Conservation (phyloP, 164 flowering plant species). For the Cinnamomum chago region DNA sequence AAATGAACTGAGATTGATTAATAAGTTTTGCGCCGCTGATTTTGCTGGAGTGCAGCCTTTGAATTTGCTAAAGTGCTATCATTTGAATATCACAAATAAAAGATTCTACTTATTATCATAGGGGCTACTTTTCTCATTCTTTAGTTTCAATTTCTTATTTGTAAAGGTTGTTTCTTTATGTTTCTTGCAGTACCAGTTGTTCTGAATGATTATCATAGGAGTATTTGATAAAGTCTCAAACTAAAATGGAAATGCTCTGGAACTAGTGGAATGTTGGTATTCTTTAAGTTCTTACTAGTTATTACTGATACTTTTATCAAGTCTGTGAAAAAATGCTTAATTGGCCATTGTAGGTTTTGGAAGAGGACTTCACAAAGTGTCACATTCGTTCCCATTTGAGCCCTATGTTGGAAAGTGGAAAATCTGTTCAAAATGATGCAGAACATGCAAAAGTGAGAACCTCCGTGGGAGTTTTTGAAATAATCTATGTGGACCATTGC, state of each 20-base stretch:
- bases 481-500: neutral
- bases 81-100: neutral
- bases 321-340: neutral
- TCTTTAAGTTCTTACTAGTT: neutral
- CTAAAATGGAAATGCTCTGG: neutral
- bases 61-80: neutral
- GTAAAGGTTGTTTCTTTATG: neutral
- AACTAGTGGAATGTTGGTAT: neutral
- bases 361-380: constrained; percentile 86
- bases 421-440: constrained; percentile 19
- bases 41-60: neutral
- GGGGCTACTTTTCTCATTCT: neutral
- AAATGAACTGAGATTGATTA: too few species aligned
- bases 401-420: constrained; percentile 34
- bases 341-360: constrained; percentile 55
- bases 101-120: too few species aligned
- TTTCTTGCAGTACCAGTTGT: neutral
- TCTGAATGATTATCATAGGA: neutral
- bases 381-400: constrained; percentile 58
- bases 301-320: neutral
- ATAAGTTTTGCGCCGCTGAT: neutral
- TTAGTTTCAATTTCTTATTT: neutral
- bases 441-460: constrained; percentile 64
- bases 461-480: neutral
- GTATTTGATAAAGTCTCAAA: neutral